Evolutionary conservation across 2,329 filamentous ascomycete species (phyloP), one percentile per base, ranked within the genome.

Genomic region (Simplicillium sp.): DNA sequence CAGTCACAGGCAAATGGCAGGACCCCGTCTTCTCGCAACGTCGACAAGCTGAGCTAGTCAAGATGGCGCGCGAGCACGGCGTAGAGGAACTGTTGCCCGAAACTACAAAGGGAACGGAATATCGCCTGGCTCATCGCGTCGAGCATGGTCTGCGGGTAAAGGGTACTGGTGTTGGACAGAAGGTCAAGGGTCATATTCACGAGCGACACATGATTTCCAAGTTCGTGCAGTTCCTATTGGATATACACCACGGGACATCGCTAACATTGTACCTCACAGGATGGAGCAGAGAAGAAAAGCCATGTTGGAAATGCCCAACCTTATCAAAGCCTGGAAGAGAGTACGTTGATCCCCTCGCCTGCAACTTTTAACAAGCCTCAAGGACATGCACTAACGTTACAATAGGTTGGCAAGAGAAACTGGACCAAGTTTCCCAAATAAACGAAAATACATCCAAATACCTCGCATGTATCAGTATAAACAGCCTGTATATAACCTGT

Each of bases 251-350:
- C 8, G 16, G 6, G 8, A 13, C 13, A 15, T 20, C 48, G 47
- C 60, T 70, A 48, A 67, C 55, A 38, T 29, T 39, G 29, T 40
- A 44, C 20, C 11, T 12, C 42, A 46, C 56, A 84, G 82, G 64
- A 76, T 97, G 75, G 87, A 95, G 61, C 80, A 85, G 68, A 81
- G 88, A 66, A 84, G 84, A 73, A 77, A 86, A 63, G 92, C 92
- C 44, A 96, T 97, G 87, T 64, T 94, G 68, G 81, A 82, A 45
- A 98, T 98, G 92, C 88, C 90, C 48, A 79, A 83, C 56, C 77
- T 97, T 68, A 86, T 98, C 60, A 78, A 84, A 62, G 73, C 84
- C 62, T 98, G 90, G 92, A 95, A 95, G 67, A 81, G 84, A 77
- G 86, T 92, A 68, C 60, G 79, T 65, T 34, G 20, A 3, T n/a